A percentile compares a stretch with the other conserved stretches of the same genome.
These are phyloP conservation scores for Solanum chilense DNA, from an alignment of 257 asterid species.

Conservation along the genomic window DNA sequence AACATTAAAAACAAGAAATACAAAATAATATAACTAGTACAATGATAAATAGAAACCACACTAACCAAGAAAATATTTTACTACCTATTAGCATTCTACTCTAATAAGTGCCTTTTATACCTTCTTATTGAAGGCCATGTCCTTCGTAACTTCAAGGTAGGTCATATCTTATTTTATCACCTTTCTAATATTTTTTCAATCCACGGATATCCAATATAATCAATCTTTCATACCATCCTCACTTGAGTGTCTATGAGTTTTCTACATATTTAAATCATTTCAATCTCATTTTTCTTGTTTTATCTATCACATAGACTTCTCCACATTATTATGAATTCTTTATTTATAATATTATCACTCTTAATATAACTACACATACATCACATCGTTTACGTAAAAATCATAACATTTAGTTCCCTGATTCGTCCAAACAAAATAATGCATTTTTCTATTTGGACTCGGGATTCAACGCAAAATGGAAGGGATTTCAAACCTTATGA, in stretches of 20 bases:
- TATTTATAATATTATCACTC: not conserved
- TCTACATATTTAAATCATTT: too few relatives aligned
- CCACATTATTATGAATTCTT: not conserved
- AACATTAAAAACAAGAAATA: too few relatives aligned
- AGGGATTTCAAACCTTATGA: not conserved
- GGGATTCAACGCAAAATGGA: not conserved
- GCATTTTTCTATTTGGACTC: not conserved
- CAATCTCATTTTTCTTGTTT: too few relatives aligned
- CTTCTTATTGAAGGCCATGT: not conserved
- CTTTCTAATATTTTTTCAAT: not conserved
- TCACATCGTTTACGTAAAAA: fast-evolving
- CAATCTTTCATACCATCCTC: not conserved
- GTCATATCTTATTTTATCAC: not conserved
- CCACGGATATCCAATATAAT: too few relatives aligned
- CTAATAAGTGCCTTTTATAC: not conserved
- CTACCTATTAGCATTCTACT: too few relatives aligned
- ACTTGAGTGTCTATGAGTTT: not conserved
- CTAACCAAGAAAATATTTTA: not conserved
- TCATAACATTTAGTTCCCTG: not conserved
- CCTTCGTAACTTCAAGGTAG: not conserved
- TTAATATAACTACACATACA: too few relatives aligned
- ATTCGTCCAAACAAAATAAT: not conserved
- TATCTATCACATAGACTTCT: too few relatives aligned
- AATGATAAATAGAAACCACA: not conserved
- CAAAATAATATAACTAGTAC: not conserved